These are phyloP conservation scores for Starmerella stellata DNA, from an alignment of 805 yeast species.

Conservation along the genomic window DNA sequence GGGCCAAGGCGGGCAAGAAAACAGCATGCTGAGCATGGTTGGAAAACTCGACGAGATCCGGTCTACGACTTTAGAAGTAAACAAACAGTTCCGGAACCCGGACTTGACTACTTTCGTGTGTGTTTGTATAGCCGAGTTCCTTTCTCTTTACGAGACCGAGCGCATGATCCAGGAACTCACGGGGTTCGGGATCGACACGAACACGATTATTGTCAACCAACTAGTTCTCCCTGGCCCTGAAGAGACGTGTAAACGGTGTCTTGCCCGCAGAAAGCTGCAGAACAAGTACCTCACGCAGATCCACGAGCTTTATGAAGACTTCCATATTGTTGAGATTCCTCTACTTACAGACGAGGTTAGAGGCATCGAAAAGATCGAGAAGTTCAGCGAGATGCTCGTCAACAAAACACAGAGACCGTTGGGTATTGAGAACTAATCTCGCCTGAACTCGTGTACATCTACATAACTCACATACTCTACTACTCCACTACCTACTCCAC, in stretches of 20 bases:
- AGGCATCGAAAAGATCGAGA: constrained; percentile 69
- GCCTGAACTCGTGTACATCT: too few species aligned
- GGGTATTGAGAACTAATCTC: too few species aligned
- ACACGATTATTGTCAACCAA: constrained; percentile 90
- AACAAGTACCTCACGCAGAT: constrained; percentile 86
- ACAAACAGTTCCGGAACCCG: constrained; percentile 87
- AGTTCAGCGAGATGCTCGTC: constrained; percentile 65
- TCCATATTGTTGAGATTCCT: constrained; percentile 91
- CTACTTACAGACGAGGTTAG: constrained; percentile 87
- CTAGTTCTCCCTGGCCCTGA: constrained; percentile 61
- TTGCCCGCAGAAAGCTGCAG: constrained; percentile 88
- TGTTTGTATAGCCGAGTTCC: constrained; percentile 92
- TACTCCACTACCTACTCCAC: too few species aligned
- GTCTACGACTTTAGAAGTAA: constrained; percentile 66
- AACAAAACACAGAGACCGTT: too few species aligned
- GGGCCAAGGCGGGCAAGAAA: constrained; percentile 30
- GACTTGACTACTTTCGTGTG: constrained; percentile 84
- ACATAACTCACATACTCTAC: too few species aligned
- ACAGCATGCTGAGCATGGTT: constrained; percentile 41
- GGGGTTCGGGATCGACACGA: constrained; percentile 89
- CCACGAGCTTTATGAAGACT: constrained; percentile 90
- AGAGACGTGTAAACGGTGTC: constrained; percentile 70
- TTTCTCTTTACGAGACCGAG: constrained; percentile 91
- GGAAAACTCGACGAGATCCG: constrained; percentile 65
- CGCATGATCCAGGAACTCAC: constrained; percentile 92